These are phyloP conservation scores for Leccinum fuscescens DNA, from an alignment of 1,284 basidiomycete genomes.

Conservation along the genomic window DNA sequence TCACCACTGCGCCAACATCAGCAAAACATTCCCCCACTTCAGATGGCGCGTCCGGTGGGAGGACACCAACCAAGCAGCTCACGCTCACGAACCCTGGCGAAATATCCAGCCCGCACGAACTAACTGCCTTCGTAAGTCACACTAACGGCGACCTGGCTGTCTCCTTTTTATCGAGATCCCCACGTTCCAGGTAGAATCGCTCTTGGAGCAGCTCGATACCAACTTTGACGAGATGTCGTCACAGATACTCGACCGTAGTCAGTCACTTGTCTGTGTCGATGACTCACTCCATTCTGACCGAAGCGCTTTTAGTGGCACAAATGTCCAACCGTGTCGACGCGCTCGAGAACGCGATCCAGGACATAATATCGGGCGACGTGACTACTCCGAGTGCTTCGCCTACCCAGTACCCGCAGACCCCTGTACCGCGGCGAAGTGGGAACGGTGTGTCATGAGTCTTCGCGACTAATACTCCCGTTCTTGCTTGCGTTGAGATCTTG, in stretches of 20 bases:
- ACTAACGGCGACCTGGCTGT: constrained; percentile 3
- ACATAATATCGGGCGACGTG: constrained; percentile 74
- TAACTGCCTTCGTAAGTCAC: constrained; percentile 74
- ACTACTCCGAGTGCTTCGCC: constrained; percentile 47
- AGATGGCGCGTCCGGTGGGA: constrained; percentile 38
- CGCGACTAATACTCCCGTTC: constrained; percentile 14
- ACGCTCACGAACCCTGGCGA: constrained; percentile 45
- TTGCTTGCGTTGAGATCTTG: constrained; percentile 16
- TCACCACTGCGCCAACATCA: constrained; percentile 50
- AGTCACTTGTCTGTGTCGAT: too few relatives aligned
- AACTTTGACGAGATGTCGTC: constrained; percentile 84
- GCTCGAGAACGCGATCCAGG: constrained; percentile 76
- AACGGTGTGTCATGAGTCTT: constrained; percentile 31
- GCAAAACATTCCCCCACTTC: constrained; percentile 40
- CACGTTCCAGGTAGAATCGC: constrained; percentile 62
- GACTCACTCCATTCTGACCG: too few relatives aligned
- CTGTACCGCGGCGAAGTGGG: constrained; percentile 40
- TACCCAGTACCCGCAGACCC: constrained; percentile 34
- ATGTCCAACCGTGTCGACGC: constrained; percentile 65
- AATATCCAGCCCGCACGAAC: constrained; percentile 78
- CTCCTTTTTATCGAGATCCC: background rate
- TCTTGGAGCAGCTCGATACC: constrained; percentile 72
- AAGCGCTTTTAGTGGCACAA: too few relatives aligned
- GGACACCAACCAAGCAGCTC: constrained; percentile 44
- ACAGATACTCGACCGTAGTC: constrained; percentile 79